Base-by-base conservation (phyloP, 2,329 filamentous ascomycete species). In the Fusarium armeniacum region DNA sequence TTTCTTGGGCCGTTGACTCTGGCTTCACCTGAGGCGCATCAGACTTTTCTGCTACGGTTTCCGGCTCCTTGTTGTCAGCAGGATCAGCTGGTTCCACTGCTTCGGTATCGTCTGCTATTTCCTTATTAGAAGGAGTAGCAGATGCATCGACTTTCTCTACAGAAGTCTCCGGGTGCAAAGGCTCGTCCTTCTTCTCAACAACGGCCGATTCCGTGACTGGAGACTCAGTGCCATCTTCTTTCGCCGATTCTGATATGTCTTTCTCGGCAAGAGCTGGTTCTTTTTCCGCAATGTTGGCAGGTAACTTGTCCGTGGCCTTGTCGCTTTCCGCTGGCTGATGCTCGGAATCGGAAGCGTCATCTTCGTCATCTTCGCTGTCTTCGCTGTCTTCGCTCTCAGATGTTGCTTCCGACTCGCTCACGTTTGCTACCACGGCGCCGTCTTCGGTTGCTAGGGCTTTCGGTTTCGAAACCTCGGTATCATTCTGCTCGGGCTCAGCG, bases 181-280 rank as follows among this genome's bases (percentile, higher is more conserved):
- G 6, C 18, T 71, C 62, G 22, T 62, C 54, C 45, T 69, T 57
- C 3, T 33, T 45, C 38, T 58, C 44, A 11, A 52, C 51, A n/a
- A 49, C 51, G n/a, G 51, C 33, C 22, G 36, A 22, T 41, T 67
- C 41, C 16, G 36, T 55, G 28, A 24, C 33, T 33, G 16, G 33
- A 44, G 52, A n/a, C 38, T 41, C 54, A 12, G 52, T 33, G 13
- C 30, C 54, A 33, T 64, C 53, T 44, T 51, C 58, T 46, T 50
- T 32, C 12, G 33, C 22, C 32, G 49, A 28, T 9, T 46, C 49
- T 13, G 49, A 20, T 20, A 54, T 28, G 4, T 47, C 62, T 28
- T 33, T 35, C 38, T 67, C 38, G 15, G 33, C 13, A 22, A 45
- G 24, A 5, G 20, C 18, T 30, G 61, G 30, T 33, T 67, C 57